Conservation (phyloP, 2,329 filamentous ascomycete species). For the Botryosphaeria dothidea region DNA sequence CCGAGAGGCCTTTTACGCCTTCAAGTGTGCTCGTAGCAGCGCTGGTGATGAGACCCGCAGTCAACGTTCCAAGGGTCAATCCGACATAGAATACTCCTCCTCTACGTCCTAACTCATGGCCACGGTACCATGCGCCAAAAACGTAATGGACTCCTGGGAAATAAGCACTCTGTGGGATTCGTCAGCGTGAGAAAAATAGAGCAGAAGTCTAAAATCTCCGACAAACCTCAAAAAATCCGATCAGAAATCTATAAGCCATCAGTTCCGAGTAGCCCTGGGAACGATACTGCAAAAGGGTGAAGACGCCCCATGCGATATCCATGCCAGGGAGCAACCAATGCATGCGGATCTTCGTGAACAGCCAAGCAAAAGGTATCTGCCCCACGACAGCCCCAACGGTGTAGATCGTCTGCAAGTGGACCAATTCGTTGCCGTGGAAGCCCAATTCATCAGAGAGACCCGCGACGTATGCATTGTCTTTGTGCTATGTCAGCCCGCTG, state of each 20-base stretch:
- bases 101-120: conserved; percentile 44
- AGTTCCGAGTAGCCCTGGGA: conserved; percentile 52
- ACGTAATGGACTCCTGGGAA: conserved; percentile 32
- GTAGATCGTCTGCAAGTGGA: conserved; percentile 58
- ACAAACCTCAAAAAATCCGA: conserved; percentile 52
- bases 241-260: conserved; percentile 55
- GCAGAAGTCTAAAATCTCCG: not conserved
- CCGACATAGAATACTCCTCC: conserved; percentile 57
- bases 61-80: conserved; percentile 53
- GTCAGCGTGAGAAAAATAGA: not conserved
- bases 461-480: conserved; percentile 59
- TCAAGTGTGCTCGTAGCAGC: conserved; percentile 55
- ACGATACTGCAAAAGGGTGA: conserved; percentile 58
- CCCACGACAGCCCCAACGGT: conserved; percentile 53
- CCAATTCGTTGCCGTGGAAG: conserved; percentile 55
- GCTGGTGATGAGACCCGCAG: conserved; percentile 50
- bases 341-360: conserved; percentile 49
- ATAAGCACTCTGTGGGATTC: not conserved
- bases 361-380: conserved; percentile 54
- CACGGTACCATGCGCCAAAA: conserved; percentile 48
- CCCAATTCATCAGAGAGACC: conserved; percentile 55
- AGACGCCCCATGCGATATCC: conserved; percentile 57
- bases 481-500: not conserved
- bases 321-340: conserved; percentile 54
- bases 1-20: conserved; percentile 45